A percentile compares a stretch with the other conserved stretches of the same genome.
phyloP scores from a whole-genome alignment of 495 filamentous ascomycete species.

The Talaromyces stipitatus region DNA sequence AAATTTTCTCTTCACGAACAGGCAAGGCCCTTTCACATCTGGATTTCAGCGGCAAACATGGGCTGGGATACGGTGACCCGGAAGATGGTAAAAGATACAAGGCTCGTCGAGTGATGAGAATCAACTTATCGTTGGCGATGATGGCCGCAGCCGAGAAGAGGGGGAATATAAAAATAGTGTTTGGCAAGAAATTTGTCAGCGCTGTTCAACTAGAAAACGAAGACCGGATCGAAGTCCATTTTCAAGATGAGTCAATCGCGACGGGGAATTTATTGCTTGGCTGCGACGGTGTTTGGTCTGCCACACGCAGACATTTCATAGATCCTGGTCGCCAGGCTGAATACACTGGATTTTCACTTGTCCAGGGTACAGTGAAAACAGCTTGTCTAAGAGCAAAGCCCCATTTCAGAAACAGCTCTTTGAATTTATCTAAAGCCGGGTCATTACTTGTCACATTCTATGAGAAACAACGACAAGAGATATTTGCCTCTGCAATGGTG shows the following conservation, averaged over 20 bases:
- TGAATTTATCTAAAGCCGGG: conserved; percentile 47
- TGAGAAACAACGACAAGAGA: conserved; percentile 31
- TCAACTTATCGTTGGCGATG: conserved; percentile 38
- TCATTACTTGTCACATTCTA: conserved; percentile 46
- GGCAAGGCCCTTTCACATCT: conserved; percentile 36
- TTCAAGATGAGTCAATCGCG: conserved; percentile 40
- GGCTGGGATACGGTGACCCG: conserved; percentile 28
- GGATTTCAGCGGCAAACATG: conserved; percentile 30
- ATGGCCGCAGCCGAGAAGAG: conserved; percentile 34
- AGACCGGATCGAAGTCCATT: conserved; percentile 36
- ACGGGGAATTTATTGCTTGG: conserved; percentile 49
- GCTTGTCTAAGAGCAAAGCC: not conserved
- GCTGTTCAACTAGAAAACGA: conserved; percentile 25
- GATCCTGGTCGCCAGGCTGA: conserved; percentile 39
- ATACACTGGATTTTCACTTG: conserved; percentile 50
- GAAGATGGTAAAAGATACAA: conserved; percentile 19
- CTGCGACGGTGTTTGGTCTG: conserved; percentile 59
- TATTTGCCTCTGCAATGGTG: conserved; percentile 51
- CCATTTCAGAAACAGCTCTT: conserved; percentile 35
- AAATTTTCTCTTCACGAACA: conserved; percentile 43
- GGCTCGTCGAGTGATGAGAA: conserved; percentile 40
- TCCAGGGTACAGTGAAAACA: conserved; percentile 40
- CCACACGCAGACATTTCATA: conserved; percentile 43
- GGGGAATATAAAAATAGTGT: conserved; percentile 28
- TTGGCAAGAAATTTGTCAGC: conserved; percentile 30